phyloP scores from a whole-genome alignment of 1,284 basidiomycete species.

The Fomitopsis palustris region DNA sequence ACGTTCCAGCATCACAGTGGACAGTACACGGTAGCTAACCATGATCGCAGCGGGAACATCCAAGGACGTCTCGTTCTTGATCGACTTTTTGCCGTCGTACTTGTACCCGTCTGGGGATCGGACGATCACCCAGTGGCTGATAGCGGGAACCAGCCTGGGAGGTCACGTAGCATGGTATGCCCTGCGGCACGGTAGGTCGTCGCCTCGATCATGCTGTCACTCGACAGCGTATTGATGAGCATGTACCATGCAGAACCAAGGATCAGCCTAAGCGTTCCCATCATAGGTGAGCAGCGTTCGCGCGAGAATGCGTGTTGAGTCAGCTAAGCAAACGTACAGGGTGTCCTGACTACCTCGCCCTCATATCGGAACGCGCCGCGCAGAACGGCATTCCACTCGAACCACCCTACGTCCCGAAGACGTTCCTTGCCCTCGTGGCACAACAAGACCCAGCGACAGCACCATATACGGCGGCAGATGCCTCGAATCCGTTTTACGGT shows the following conservation, averaged over 20 bases:
- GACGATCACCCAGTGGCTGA: conserved; percentile 62
- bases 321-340: conserved; percentile 7
- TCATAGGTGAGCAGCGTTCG: conserved; percentile 46
- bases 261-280: conserved; percentile 69
- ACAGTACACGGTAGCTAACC: neutral
- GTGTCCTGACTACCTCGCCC: conserved; percentile 69
- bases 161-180: conserved; percentile 78
- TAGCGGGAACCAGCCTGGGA: conserved; percentile 72
- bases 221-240: neutral
- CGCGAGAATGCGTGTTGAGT: neutral
- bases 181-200: conserved; percentile 51
- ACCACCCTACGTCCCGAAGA: conserved; percentile 57
- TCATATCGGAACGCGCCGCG: conserved; percentile 60
- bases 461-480: conserved; percentile 33
- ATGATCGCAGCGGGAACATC: conserved; percentile 59
- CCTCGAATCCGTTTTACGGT: conserved; percentile 55
- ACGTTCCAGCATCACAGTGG: conserved; percentile 13
- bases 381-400: conserved; percentile 39
- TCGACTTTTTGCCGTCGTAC: conserved; percentile 78
- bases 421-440: conserved; percentile 46
- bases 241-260: conserved; percentile 65
- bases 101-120: conserved; percentile 74
- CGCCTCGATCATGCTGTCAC: neutral
- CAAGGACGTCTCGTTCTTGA: conserved; percentile 74
- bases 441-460: conserved; percentile 40